These are phyloP conservation scores for Pseudogymnoascus sp. DNA, from an alignment of 2,329 filamentous ascomycete species.

Conservation along the genomic window DNA sequence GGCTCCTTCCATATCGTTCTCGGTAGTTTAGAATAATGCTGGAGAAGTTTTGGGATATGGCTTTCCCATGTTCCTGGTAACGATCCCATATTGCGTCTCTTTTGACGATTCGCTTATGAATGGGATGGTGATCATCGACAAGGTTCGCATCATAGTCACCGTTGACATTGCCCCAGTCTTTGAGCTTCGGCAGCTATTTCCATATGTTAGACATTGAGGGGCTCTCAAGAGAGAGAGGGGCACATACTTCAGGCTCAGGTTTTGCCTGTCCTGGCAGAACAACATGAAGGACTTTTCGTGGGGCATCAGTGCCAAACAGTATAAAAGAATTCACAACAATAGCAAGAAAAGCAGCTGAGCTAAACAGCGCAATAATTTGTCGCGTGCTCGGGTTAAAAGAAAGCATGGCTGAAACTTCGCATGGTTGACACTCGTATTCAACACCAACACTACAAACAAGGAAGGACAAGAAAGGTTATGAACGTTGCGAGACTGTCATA, in stretches of 20 bases:
- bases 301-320: conserved; percentile 22
- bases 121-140: conserved; percentile 27
- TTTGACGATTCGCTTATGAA: conserved; percentile 11
- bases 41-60: conserved; percentile 40
- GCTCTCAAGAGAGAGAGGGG: conserved; percentile 15
- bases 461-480: not conserved
- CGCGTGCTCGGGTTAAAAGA: conserved; percentile 21
- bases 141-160: conserved; percentile 21
- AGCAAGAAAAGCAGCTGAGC: conserved; percentile 18
- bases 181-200: conserved; percentile 21
- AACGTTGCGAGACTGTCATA: not conserved
- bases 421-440: conserved; percentile 3
- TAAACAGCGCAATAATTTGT: conserved; percentile 21
- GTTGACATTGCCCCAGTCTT: conserved; percentile 21
- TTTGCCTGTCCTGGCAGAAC: conserved; percentile 18
- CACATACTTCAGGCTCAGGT: conserved; percentile 11
- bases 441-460: not conserved
- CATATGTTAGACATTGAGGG: not conserved
- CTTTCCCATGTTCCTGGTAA: conserved; percentile 20
- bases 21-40: conserved; percentile 51
- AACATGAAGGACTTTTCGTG: conserved; percentile 21
- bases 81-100: conserved; percentile 23
- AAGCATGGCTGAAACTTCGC: conserved; percentile 12
- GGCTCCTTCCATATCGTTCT: conserved; percentile 48
- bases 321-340: conserved; percentile 24